Base-by-base conservation (phyloP, 495 filamentous ascomycete genomes). In the Pyrenula massariospora region DNA sequence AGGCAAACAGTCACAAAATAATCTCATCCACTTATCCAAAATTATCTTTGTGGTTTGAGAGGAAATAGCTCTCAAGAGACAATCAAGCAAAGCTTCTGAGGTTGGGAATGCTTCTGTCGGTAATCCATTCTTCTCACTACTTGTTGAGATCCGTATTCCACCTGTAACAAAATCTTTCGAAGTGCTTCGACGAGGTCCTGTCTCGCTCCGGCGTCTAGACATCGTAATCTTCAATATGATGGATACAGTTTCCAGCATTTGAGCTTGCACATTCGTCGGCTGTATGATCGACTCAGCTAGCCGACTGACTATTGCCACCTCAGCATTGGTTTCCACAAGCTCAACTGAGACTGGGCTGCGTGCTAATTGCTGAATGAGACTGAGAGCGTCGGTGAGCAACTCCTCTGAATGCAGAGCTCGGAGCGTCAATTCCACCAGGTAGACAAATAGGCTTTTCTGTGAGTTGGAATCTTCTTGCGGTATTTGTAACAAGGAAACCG, bases 11-110 rank as follows among this genome's bases (percentile, higher is more conserved):
- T 91, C 85, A 20, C 82, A 78, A n/a, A 99, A 77, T 54, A 99
- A 87, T 36, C 79, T 75, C 21, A 96, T 82, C 93, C 93, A 99
- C 59, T 86, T 88, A 57, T 96, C 90, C 25, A 99, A 74, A 21
- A 92, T 84, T 20, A 82, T 78, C 20, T 88, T 82, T 56, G 86
- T 90, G 54, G 77, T 85, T 12, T 76, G 63, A 15, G 89, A 87
- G 52, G 88, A 82, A 58, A 99, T 86, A 2, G 89, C 93, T 48
- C 81, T 82, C 25, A 88, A 79, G 42, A 99, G 78, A 63, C 89
- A 95, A 55, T 88, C 87, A 10, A 97, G 69, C 25, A 98, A 73
- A 36, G 84, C 50, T 21, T 52, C 50, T 19, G 50, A 24, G 31
- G 89, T 88, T 2, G 59, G 56, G 19, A 60, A 53, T 49, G 69